Evolutionary conservation across 2,329 filamentous ascomycete genomes (phyloP), one percentile per base, ranked within the genome.

Genomic region (Acephala macrosclerotiorum): DNA sequence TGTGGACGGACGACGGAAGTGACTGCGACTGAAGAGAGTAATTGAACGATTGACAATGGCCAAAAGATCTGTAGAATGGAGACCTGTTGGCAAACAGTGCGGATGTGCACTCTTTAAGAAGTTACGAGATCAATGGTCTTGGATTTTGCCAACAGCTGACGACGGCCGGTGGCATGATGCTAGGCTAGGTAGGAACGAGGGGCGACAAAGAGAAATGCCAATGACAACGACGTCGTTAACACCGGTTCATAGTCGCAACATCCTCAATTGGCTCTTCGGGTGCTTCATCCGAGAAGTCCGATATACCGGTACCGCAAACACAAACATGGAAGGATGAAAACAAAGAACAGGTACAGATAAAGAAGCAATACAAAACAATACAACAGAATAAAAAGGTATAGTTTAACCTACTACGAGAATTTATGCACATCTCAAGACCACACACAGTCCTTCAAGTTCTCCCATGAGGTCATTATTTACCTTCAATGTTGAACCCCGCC

Each of bases 181-280:
- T 22, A 25, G 7, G 20, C 45, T 20, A 5, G 45, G 45, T 18
- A 49, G 45, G 18, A 18, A 12, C 45, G 45, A 20, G 45, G 18
- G 45, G 20, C 45, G 45, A 20, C n/a, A 20, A 49, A 49, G 45
- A 49, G 20, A 49, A 9, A 49, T 49, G 4, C 18, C 20, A 20
- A 20, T 20, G n/a, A 9, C 7, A 25, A 49, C 18, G 18, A 25
- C 45, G 22, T 49, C 45, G 22, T 49, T 22, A 20, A 22, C 45
- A 20, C 18, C 20, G 22, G 45, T 22, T 2, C 2, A 49, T 22
- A 25, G 45, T 20, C 8, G 45, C 20, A 25, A 18, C 45, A 22
- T 49, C 45, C 45, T 49, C 45, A 49, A 49, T 49, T 49, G 45
- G 45, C 29, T 33, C 29, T 33, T 33, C 29, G 29, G 29, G 29